A percentile compares a stretch with the other conserved stretches of the same genome.
phyloP scores from a whole-genome alignment of 192 early-diverging fungal species.

The Backusella psychrophila region DNA sequence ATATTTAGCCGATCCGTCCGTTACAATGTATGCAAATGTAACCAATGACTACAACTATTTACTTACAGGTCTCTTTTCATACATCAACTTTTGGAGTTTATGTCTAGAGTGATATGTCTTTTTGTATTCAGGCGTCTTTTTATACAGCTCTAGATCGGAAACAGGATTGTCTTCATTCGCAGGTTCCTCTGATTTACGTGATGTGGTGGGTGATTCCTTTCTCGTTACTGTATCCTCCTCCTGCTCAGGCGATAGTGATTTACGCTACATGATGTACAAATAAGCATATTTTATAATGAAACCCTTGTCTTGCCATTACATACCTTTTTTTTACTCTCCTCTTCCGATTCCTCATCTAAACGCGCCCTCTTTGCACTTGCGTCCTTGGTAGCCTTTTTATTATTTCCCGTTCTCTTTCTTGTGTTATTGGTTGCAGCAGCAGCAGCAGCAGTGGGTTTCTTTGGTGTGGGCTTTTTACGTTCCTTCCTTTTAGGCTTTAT shows the following conservation, averaged over 20 bases:
- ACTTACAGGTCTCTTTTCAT: slow-evolving; percentile 38
- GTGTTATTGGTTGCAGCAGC: not conserved
- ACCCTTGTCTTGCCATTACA: not conserved
- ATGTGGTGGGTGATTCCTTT: not conserved
- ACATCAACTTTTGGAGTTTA: slow-evolving; percentile 36
- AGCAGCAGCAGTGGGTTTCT: not conserved
- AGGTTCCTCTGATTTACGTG: slow-evolving; percentile 11
- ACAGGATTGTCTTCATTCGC: not conserved
- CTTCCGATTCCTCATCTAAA: not conserved
- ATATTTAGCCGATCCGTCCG: not conserved
- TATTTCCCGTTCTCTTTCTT: slow-evolving; percentile 9
- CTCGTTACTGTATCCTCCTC: slow-evolving; percentile 1
- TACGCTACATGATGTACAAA: not conserved
- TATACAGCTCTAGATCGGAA: not conserved
- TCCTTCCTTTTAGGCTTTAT: slow-evolving; percentile 5
- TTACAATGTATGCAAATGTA: not conserved
- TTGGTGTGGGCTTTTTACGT: not conserved
- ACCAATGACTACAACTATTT: not conserved
- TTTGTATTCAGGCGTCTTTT: slow-evolving; percentile 19
- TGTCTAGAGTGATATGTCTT: slow-evolving; percentile 32
- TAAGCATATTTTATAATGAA: not conserved
- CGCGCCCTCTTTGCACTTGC: not conserved
- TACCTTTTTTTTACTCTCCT: not conserved
- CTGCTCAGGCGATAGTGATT: slow-evolving; percentile 21
- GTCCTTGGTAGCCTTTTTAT: not conserved